Base-by-base conservation (phyloP, 2,329 filamentous ascomycete species). In the Neoscytalidium dimidiatum region DNA sequence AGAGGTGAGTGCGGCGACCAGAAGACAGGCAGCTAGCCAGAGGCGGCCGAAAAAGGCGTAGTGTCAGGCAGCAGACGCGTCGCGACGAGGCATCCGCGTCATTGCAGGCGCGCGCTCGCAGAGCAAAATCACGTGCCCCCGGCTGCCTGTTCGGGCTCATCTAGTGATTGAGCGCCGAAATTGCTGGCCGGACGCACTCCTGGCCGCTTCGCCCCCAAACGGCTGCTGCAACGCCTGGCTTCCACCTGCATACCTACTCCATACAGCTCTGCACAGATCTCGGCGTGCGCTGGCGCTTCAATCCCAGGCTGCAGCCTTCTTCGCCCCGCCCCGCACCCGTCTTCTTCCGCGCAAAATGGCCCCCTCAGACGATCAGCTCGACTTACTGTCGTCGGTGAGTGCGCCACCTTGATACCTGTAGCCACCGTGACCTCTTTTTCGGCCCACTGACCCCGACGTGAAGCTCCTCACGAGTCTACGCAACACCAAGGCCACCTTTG, bases 401-500 rank as follows among this genome's bases (percentile, higher is more conserved):
- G n/a, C n/a, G n/a, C n/a, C n/a, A n/a, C n/a, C n/a, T n/a, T n/a
- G n/a, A n/a, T n/a, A n/a, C n/a, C n/a, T n/a, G n/a, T n/a, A n/a
- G n/a, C n/a, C n/a, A n/a, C n/a, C n/a, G n/a, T n/a, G n/a, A n/a
- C n/a, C n/a, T 31, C 3, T 7, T 51, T 7, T 5, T 26, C 26
- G 14, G 19, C 33, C 53, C 8, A 57, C 60, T 66, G 63, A 66
- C 64, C n/a, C 23, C 41, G 4, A n/a, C 17, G 17, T 3, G 28
- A 46, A 77, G 75, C 70, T 77, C 7, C 69, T 77, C 56, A 71
- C 72, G 4, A 77, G 74, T 6, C 70, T 77, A 23, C 75, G 74
- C 64, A 77, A 77, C 41, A 69, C 73, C 9, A 69, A 72, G 6
- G 62, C 72, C 11, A 76, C 75, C 1, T 76, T 77, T 62, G 75